These are phyloP conservation scores for Fonsecaea pugnacius DNA, from an alignment of 2,329 filamentous ascomycete genomes.

Conservation along the genomic window DNA sequence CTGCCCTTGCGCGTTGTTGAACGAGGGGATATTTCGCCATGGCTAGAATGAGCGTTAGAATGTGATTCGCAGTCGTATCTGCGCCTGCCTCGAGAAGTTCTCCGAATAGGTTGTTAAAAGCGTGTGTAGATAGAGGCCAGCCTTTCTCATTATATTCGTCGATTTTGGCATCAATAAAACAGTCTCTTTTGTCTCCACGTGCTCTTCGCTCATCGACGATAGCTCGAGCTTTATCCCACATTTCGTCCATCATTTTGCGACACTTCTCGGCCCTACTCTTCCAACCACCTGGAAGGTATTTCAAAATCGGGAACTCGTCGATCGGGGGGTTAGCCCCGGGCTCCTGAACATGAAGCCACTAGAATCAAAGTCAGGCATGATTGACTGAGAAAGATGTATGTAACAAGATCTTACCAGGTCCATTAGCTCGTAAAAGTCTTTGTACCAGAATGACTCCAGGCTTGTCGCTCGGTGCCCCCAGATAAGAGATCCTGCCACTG, in stretches of 20 bases:
- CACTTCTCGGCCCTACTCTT: conserved; percentile 45
- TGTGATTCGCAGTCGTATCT: conserved; percentile 30
- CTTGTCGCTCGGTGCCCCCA: conserved; percentile 51
- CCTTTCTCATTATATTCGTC: conserved; percentile 36
- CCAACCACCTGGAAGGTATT: conserved; percentile 47
- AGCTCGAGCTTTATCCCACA: conserved; percentile 46
- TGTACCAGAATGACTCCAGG: conserved; percentile 36
- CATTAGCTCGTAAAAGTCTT: conserved; percentile 19
- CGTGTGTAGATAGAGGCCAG: conserved; percentile 8
- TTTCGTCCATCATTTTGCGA: conserved; percentile 45
- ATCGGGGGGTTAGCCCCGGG: conserved; percentile 54
- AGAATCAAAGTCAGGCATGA: conserved; percentile 41
- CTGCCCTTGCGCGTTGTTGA: conserved; percentile 38
- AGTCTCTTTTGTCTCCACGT: conserved; percentile 33
- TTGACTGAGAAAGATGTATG: conserved; percentile 36
- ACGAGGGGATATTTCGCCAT: conserved; percentile 18
- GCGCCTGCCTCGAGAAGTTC: conserved; percentile 34
- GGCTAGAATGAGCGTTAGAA: conserved; percentile 42
- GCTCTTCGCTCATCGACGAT: conserved; percentile 19
- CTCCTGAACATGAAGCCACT: conserved; percentile 14
- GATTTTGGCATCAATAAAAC: conserved; percentile 48
- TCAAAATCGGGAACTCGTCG: conserved; percentile 52
- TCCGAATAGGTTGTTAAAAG: conserved; percentile 20
- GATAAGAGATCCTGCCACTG: conserved; percentile 55
- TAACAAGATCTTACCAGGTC: conserved; percentile 10